Evolutionary conservation across 2,329 filamentous ascomycete genomes (phyloP).

Genomic region (Sporothrix globosa): DNA sequence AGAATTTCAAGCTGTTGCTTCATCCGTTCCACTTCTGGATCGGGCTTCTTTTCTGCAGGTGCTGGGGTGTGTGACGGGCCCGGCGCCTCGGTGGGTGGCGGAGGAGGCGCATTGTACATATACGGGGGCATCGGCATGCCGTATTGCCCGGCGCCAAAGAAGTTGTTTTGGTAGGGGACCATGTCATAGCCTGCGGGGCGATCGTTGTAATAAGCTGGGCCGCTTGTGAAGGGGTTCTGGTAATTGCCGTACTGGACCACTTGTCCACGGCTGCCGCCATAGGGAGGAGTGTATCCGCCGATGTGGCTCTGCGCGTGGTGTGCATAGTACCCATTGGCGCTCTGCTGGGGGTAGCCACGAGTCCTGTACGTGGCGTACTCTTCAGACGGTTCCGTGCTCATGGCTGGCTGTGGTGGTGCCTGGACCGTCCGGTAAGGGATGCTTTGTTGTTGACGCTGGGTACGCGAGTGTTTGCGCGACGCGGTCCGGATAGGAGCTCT

Average conservation of each 20-base stretch:
- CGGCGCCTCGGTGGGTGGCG: constrained; percentile 50
- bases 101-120: constrained; percentile 48
- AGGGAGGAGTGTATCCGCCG: constrained; percentile 47
- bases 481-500: constrained; percentile 47
- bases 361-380: constrained; percentile 56
- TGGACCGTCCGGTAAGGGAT: constrained; percentile 39
- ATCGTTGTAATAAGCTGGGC: constrained; percentile 50
- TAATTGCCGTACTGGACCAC: constrained; percentile 53
- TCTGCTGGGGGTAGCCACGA: constrained; percentile 41
- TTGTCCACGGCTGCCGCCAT: constrained; percentile 42
- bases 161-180: constrained; percentile 53
- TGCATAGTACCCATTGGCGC: constrained; percentile 39
- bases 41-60: constrained; percentile 45
- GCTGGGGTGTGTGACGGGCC: constrained; percentile 47
- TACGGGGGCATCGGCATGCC: constrained; percentile 46
- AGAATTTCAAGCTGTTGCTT: constrained; percentile 61
- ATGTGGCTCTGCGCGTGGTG: constrained; percentile 54
- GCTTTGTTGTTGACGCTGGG: constrained; percentile 42
- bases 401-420: constrained; percentile 51
- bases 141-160: constrained; percentile 42
- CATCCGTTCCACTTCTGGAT: constrained; percentile 64
- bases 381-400: constrained; percentile 67
- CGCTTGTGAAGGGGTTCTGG: constrained; percentile 50
- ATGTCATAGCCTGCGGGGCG: constrained; percentile 51
- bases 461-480: constrained; percentile 47